Evolutionary conservation across 805 yeast genomes (phyloP).

Genomic region (Alloascoidea africana): DNA sequence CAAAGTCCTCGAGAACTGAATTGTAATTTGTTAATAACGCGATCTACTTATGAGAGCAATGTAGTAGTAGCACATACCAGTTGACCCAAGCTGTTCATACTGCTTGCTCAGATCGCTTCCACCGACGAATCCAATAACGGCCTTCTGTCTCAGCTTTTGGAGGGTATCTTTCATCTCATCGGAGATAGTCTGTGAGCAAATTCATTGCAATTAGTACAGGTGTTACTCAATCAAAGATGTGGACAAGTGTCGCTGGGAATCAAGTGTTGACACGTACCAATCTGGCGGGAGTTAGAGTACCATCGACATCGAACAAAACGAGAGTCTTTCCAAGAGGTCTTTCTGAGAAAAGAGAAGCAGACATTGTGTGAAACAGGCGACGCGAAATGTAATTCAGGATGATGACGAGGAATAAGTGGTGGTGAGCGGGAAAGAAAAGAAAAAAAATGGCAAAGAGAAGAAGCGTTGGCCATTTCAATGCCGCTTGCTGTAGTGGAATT

Average conservation of each 20-base stretch:
- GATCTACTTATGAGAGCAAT: not conserved
- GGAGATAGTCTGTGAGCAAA: constrained; percentile 8
- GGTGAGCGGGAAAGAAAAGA: no score
- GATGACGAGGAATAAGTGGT: not conserved
- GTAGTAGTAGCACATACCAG: constrained; percentile 14
- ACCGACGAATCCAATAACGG: constrained; percentile 94
- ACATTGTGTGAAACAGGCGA: constrained; percentile 4
- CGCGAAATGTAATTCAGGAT: not conserved
- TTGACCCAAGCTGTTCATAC: constrained; percentile 85
- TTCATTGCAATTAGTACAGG: no score
- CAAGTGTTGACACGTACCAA: constrained; percentile 23
- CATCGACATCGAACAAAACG: constrained; percentile 95
- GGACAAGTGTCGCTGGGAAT: no score
- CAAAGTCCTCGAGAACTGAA: constrained; percentile 60
- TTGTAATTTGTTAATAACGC: constrained; percentile 6
- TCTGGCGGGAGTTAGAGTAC: constrained; percentile 97
- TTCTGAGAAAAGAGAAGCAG: constrained; percentile 52
- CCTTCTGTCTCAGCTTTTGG: constrained; percentile 71
- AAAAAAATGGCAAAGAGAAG: constrained; percentile 1
- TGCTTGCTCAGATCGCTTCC: constrained; percentile 93
- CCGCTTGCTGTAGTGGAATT: no score
- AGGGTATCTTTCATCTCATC: constrained; percentile 60
- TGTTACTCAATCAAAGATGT: not conserved
- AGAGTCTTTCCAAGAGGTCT: constrained; percentile 58
- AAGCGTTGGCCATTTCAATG: not conserved